These are phyloP conservation scores for Amanita jacksonii DNA, from an alignment of 768 basidiomycete species.

Conservation along the genomic window DNA sequence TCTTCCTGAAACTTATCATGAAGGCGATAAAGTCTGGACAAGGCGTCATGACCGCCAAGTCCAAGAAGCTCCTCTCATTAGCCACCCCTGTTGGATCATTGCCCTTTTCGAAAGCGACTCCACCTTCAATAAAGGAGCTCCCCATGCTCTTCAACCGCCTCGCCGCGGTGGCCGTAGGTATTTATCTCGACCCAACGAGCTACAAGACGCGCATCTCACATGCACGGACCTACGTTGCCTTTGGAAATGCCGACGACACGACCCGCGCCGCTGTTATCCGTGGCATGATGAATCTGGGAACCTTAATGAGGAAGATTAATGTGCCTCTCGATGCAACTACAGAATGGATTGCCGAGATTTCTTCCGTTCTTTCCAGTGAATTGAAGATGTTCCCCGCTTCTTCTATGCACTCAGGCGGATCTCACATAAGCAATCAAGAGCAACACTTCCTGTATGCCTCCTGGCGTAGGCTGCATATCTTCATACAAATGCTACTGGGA, in stretches of 20 bases:
- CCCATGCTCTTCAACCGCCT: slow-evolving; percentile 81
- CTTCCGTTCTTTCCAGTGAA: slow-evolving; percentile 44
- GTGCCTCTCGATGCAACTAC: slow-evolving; percentile 36
- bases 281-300: slow-evolving; percentile 61
- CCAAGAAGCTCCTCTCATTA: slow-evolving; percentile 63
- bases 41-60: slow-evolving; percentile 27
- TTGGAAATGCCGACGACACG: slow-evolving; percentile 51
- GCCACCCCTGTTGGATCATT: slow-evolving; percentile 65
- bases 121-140: slow-evolving; percentile 44
- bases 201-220: slow-evolving; percentile 48
- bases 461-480: slow-evolving; percentile 20
- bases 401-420: slow-evolving; percentile 7
- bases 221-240: slow-evolving; percentile 57
- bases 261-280: slow-evolving; percentile 68
- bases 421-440: slow-evolving; percentile 3
- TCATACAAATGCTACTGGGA: slow-evolving; percentile 46
- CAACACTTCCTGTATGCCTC: slow-evolving; percentile 9
- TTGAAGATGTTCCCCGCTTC: slow-evolving; percentile 24
- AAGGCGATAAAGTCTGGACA: slow-evolving; percentile 34
- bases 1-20: slow-evolving; percentile 78
- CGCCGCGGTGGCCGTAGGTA: slow-evolving; percentile 58
- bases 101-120: slow-evolving; percentile 44
- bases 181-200: slow-evolving; percentile 50
- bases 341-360: slow-evolving; percentile 59
- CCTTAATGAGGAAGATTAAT: slow-evolving; percentile 43